phyloP scores from a whole-genome alignment of 345 rosid species.

The Euphorbia tirucalli region DNA sequence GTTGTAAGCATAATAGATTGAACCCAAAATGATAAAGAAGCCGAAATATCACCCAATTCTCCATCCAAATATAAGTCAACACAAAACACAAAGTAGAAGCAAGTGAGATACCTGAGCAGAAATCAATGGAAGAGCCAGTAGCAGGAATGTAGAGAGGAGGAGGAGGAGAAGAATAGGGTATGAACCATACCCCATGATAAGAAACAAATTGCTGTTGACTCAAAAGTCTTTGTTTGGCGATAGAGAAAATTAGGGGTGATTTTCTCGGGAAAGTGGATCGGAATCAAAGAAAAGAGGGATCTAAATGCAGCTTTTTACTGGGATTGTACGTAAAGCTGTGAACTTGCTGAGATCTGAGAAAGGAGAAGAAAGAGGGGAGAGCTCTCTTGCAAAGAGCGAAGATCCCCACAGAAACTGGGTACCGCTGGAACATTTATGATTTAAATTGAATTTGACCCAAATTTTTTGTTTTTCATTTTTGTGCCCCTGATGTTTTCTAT shows the following conservation, averaged over 20 bases:
- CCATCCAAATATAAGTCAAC: not conserved
- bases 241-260: not conserved
- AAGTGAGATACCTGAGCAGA: slow-evolving; percentile 22
- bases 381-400: slow-evolving; percentile 8
- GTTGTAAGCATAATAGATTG: not conserved
- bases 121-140: slow-evolving; percentile 1
- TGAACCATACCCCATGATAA: slow-evolving; percentile 22
- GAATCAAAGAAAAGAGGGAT: not conserved
- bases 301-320: not conserved
- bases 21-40: not conserved
- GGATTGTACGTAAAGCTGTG: not conserved
- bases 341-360: slow-evolving; percentile 8
- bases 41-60: not conserved
- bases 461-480: not conserved
- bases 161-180: slow-evolving; percentile 8
- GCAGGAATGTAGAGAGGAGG: not conserved
- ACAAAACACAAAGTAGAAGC: not conserved
- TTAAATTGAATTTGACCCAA: not conserved
- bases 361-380: not conserved
- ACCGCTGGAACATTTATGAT: not conserved
- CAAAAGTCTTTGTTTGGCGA: not conserved
- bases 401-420: not conserved
- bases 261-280: slow-evolving; percentile 2
- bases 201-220: not conserved
- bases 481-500: not conserved